phyloP scores from a whole-genome alignment of 163 green algal genomes.

The Scenedesmus sp. region DNA sequence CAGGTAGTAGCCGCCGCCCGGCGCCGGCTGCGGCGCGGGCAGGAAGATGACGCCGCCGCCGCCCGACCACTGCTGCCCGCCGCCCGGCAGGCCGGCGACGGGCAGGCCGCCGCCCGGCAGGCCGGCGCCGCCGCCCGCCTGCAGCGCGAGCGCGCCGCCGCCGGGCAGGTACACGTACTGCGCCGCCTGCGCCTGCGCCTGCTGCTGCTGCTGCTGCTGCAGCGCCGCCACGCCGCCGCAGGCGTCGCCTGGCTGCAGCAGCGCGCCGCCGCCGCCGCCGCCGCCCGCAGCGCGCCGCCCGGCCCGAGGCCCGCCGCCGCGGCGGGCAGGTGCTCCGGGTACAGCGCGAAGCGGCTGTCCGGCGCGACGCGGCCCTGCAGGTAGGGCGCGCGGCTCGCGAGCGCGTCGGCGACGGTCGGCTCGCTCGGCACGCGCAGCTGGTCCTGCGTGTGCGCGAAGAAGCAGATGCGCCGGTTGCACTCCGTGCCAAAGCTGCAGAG shows the following conservation, averaged over 20 bases:
- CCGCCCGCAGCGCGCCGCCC: too few relatives aligned
- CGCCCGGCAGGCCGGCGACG: neutral
- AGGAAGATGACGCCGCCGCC: constrained; percentile 26
- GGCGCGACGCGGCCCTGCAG: constrained; percentile 28
- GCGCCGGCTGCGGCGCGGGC: constrained; percentile 1
- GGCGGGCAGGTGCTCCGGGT: constrained; percentile 24
- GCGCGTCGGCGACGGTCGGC: constrained; percentile 14
- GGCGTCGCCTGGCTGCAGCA: neutral
- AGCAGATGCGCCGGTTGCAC: constrained; percentile 89
- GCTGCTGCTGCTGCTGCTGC: constrained; percentile 19
- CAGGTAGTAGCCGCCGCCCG: neutral
- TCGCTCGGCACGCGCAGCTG: constrained; percentile 70
- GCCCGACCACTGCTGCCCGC: constrained; percentile 22
- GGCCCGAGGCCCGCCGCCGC: too few relatives aligned
- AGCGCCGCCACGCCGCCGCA: neutral
- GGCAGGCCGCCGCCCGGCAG: neutral
- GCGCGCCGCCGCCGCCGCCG: too few relatives aligned
- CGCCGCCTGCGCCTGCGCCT: neutral
- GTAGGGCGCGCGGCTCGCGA: constrained; percentile 24
- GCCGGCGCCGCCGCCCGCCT: neutral
- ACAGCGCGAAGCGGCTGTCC: constrained; percentile 30
- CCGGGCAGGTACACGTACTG: constrained; percentile 31
- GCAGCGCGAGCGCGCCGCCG: constrained; percentile 1
- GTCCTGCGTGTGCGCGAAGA: constrained; percentile 85
- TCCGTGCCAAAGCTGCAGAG: constrained; percentile 82